These are phyloP conservation scores for Trypanosoma melophagium DNA, from an alignment of 208 protist genomes.

Conservation along the genomic window DNA sequence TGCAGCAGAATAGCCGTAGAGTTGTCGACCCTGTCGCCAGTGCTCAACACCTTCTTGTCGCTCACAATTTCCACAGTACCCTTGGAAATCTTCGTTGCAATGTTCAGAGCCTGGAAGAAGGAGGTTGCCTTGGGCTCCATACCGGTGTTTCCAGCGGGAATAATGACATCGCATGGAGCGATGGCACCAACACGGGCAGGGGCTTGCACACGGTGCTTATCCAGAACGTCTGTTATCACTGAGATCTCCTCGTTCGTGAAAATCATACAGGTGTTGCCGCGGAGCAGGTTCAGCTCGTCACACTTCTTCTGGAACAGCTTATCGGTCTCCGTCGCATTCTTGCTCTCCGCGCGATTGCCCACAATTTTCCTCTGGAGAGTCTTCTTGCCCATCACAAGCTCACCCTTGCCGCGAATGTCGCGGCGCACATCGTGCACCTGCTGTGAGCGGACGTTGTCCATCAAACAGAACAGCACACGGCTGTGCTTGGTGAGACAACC, in stretches of 20 bases:
- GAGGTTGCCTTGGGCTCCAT: conserved; percentile 97
- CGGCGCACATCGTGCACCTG: conserved; percentile 96
- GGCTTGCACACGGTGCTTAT: conserved; percentile 89
- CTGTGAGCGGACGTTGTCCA: conserved; percentile 98
- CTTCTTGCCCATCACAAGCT: conserved; percentile 99
- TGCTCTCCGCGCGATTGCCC: conserved; percentile 58
- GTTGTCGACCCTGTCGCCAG: conserved; percentile 95
- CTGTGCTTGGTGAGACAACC: conserved; percentile 93
- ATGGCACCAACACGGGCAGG: conserved; percentile 97
- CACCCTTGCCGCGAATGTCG: conserved; percentile 94
- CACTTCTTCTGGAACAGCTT: conserved; percentile 65
- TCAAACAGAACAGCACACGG: conserved; percentile 94
- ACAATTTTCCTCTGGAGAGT: conserved; percentile 97
- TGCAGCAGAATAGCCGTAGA: conserved; percentile 97
- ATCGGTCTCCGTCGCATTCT: conserved; percentile 45
- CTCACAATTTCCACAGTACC: conserved; percentile 98
- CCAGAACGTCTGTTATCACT: conserved; percentile 85
- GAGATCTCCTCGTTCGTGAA: conserved; percentile 97
- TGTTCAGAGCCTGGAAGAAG: conserved; percentile 99
- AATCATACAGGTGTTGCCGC: conserved; percentile 97
- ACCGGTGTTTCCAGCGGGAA: conserved; percentile 96
- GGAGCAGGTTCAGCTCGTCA: conserved; percentile 70
- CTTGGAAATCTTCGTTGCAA: conserved; percentile 99
- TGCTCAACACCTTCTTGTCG: conserved; percentile 94
- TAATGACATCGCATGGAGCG: conserved; percentile 95